phyloP scores from a whole-genome alignment of 257 asterid species.

The Ligustrum vulgare region DNA sequence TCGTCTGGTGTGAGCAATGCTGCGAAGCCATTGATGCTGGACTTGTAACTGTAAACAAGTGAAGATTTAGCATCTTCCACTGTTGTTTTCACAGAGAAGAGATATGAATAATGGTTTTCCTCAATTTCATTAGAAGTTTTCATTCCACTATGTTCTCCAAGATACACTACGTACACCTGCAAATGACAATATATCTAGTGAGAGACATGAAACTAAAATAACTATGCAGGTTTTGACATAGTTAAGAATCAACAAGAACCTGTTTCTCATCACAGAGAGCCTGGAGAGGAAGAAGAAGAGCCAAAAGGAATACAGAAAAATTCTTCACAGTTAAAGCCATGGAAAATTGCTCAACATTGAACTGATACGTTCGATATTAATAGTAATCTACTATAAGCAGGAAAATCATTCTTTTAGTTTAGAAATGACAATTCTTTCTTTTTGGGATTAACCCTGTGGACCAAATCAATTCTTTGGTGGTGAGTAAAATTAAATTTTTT shows the following conservation, averaged over 20 bases:
- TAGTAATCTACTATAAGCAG: background rate
- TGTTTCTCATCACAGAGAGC: slow-evolving; percentile 52
- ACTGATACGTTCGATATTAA: slow-evolving; percentile 19
- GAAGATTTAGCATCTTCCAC: slow-evolving; percentile 76
- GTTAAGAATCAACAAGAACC: slow-evolving; percentile 31
- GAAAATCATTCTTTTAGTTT: background rate
- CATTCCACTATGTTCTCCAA: slow-evolving; percentile 65
- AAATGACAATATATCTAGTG: background rate
- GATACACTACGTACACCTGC: slow-evolving; percentile 77
- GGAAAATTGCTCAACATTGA: slow-evolving; percentile 17
- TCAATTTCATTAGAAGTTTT: slow-evolving; percentile 58
- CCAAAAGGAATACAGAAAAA: slow-evolving; percentile 16
- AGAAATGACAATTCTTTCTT: background rate
- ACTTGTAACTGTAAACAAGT: slow-evolving; percentile 83
- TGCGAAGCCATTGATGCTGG: slow-evolving; percentile 89
- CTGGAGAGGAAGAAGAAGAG: slow-evolving; percentile 44
- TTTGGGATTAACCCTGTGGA: background rate
- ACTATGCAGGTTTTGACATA: background rate
- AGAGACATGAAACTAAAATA: background rate
- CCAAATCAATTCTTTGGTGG: background rate
- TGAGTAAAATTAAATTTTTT: too few relatives aligned
- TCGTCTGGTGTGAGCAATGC: slow-evolving; percentile 64
- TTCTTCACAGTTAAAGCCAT: slow-evolving; percentile 35
- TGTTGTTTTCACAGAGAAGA: slow-evolving; percentile 57
- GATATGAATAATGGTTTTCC: slow-evolving; percentile 64